These are phyloP conservation scores for Chlamydomonas incerta DNA, from an alignment of 139 green algal genomes.

Conservation along the genomic window DNA sequence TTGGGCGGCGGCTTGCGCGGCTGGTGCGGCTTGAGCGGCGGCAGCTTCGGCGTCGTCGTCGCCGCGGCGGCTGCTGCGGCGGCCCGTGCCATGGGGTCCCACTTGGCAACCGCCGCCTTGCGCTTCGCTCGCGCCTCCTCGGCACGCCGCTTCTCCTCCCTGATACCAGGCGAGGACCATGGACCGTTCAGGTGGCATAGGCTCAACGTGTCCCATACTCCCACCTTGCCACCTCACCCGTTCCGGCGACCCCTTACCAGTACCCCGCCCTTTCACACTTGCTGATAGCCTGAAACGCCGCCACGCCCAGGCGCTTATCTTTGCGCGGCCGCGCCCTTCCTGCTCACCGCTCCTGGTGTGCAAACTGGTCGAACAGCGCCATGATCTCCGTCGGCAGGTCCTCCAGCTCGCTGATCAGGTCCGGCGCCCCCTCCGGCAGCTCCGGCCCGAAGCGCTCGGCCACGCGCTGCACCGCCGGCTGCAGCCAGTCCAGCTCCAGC, in stretches of 20 bases:
- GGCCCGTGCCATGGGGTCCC: slow-evolving; percentile 16
- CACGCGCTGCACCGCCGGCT: slow-evolving; percentile 30
- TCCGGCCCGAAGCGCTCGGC: slow-evolving; percentile 19
- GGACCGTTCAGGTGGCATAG: too few relatives aligned
- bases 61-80: not conserved
- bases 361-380: slow-evolving; percentile 1
- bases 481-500: slow-evolving; percentile 47
- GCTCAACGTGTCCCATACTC: too few relatives aligned
- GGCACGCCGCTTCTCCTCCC: slow-evolving; percentile 26
- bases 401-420: not conserved
- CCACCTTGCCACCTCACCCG: too few relatives aligned
- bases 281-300: not conserved
- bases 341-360: slow-evolving; percentile 33
- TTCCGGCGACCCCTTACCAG: not conserved
- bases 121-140: slow-evolving; percentile 4
- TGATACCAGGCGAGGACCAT: not conserved
- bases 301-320: too few relatives aligned
- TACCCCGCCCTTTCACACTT: not conserved
- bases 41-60: not conserved
- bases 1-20: slow-evolving; percentile 9
- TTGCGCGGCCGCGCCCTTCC: not conserved
- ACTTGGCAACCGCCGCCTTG: slow-evolving; percentile 15
- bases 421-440: slow-evolving; percentile 1
- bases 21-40: slow-evolving; percentile 26
- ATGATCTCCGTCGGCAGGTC: slow-evolving; percentile 25